These are phyloP conservation scores for Extremus antarcticus DNA, from an alignment of 495 filamentous ascomycete genomes.

Conservation along the genomic window DNA sequence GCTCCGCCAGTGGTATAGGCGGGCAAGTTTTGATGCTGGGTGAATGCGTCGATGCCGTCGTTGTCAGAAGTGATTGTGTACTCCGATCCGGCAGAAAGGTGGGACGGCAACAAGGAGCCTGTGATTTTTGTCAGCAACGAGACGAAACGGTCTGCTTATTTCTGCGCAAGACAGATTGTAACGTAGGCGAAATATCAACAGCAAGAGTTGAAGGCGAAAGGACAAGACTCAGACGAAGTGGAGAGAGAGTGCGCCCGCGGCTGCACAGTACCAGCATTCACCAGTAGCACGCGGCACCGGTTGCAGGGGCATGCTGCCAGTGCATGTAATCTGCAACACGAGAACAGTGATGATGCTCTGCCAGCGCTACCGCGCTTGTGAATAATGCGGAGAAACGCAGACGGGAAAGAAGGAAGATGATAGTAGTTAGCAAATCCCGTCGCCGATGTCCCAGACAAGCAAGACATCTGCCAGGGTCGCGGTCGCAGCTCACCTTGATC, in stretches of 20 bases:
- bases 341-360: background rate
- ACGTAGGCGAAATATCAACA: background rate
- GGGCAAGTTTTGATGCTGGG: conserved; percentile 27
- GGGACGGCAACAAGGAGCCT: background rate
- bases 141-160: too few species aligned
- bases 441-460: background rate
- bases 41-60: conserved; percentile 27
- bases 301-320: background rate
- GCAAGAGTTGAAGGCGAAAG: conserved; percentile 1
- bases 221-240: background rate
- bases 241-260: background rate
- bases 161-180: conserved; percentile 11
- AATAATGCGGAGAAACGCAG: background rate
- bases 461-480: background rate
- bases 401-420: background rate
- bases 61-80: conserved; percentile 26
- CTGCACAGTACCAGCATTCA: background rate
- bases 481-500: background rate
- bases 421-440: background rate
- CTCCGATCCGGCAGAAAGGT: conserved; percentile 13
- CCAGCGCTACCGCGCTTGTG: too few species aligned
- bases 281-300: background rate
- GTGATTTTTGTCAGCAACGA: background rate
- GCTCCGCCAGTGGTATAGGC: conserved; percentile 18
- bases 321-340: background rate